Percentiles rank a stretch among this genome's conserved stretches.
phyloP scores from a whole-genome alignment of 2,329 filamentous ascomycete genomes.

The Xylogone sp. region DNA sequence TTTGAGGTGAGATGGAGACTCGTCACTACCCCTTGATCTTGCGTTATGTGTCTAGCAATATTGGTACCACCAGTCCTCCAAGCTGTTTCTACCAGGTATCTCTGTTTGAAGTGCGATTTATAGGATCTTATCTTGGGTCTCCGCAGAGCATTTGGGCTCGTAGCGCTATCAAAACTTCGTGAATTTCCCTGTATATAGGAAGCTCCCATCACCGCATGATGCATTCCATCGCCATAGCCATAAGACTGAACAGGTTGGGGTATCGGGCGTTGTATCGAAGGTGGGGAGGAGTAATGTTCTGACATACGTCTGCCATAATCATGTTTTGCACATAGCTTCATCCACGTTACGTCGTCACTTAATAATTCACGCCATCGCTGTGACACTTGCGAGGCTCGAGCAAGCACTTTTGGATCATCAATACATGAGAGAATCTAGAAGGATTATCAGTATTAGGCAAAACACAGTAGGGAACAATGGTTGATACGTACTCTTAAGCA shows the following conservation, averaged over 20 bases:
- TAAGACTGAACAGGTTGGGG: slow-evolving; percentile 21
- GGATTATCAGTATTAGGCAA: slow-evolving; percentile 8
- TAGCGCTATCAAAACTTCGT: slow-evolving; percentile 53
- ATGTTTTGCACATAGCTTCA: slow-evolving; percentile 93
- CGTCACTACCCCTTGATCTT: slow-evolving; percentile 94
- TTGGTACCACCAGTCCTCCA: slow-evolving; percentile 91
- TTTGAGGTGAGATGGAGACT: slow-evolving; percentile 91
- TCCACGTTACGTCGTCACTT: slow-evolving; percentile 97
- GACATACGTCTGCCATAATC: slow-evolving; percentile 68
- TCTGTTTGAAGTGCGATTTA: slow-evolving; percentile 95
- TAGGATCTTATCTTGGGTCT: slow-evolving; percentile 74
- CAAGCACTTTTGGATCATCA: slow-evolving; percentile 91
- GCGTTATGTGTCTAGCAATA: slow-evolving; percentile 83
- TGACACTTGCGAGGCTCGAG: slow-evolving; percentile 93
- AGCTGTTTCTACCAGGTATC: slow-evolving; percentile 94
- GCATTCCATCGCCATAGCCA: background rate
- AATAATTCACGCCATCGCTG: slow-evolving; percentile 88
- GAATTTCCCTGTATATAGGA: slow-evolving; percentile 26
- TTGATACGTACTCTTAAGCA: slow-evolving; percentile 70
- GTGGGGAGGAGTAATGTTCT: slow-evolving; percentile 19
- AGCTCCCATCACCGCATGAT: slow-evolving; percentile 25
- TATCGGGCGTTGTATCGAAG: slow-evolving; percentile 19
- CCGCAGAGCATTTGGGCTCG: slow-evolving; percentile 34
- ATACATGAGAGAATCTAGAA: slow-evolving; percentile 87
- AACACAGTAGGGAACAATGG: background rate